phyloP scores from a whole-genome alignment of 1,139 yeast genomes.

The Kurtzmaniella natalensis region DNA sequence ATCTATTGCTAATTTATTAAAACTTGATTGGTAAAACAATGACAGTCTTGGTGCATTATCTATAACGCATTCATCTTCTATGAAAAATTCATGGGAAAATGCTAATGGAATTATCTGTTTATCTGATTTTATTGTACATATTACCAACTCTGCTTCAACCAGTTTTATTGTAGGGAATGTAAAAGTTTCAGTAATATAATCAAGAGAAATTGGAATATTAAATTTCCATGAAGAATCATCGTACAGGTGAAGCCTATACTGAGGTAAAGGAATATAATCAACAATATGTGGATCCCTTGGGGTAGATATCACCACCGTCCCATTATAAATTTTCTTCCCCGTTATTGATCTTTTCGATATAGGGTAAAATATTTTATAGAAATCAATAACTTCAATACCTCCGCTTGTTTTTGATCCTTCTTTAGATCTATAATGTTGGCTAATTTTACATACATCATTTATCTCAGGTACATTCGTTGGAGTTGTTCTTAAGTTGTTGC shows the following conservation, averaged over 20 bases:
- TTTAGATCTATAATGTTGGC: constrained; percentile 9
- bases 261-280: constrained; percentile 32
- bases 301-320: constrained; percentile 33
- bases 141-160: background rate
- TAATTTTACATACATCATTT: constrained; percentile 13
- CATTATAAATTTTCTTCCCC: constrained; percentile 27
- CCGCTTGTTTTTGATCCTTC: background rate
- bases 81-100: constrained; percentile 1
- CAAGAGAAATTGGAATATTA: constrained; percentile 1
- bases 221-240: constrained; percentile 4
- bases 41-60: constrained; percentile 3
- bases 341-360: constrained; percentile 34
- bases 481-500: background rate
- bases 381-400: constrained; percentile 11
- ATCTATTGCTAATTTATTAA: constrained; percentile 1
- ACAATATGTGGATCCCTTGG: constrained; percentile 28
- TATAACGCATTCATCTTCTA: constrained; percentile 1
- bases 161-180: constrained; percentile 1
- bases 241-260: constrained; percentile 14
- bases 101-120: constrained; percentile 1
- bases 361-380: constrained; percentile 18
- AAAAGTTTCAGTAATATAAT: background rate
- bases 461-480: constrained; percentile 3
- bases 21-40: background rate
- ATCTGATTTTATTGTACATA: background rate